phyloP scores from a whole-genome alignment of 108 stramenopile genomes.

The Cyclotella atomus region DNA sequence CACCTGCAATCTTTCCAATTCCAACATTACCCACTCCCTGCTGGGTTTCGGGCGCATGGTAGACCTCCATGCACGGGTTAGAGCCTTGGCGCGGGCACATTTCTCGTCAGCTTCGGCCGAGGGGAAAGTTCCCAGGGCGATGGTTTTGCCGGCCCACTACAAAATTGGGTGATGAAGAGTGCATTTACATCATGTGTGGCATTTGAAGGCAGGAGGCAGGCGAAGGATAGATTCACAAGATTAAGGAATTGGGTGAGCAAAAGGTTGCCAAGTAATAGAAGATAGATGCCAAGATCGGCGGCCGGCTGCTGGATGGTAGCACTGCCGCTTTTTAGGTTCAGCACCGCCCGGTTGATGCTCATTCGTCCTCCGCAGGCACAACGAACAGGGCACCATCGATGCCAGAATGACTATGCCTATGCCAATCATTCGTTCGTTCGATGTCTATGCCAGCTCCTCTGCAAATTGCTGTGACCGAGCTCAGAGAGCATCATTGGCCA shows the following conservation, averaged over 20 bases:
- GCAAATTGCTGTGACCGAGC: neutral
- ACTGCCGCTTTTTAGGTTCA: too few species aligned
- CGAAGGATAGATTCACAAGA: neutral
- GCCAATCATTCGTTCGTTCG: neutral
- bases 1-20: slow-evolving; percentile 85
- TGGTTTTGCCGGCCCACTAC: slow-evolving; percentile 66
- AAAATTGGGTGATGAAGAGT: neutral
- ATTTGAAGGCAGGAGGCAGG: neutral
- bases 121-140: slow-evolving; percentile 82
- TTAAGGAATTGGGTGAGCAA: neutral
- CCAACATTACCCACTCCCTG: slow-evolving; percentile 91
- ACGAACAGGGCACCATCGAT: neutral
- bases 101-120: slow-evolving; percentile 89
- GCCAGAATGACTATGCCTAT: slow-evolving; percentile 13
- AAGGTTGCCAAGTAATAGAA: neutral
- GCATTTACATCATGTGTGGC: neutral
- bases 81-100: slow-evolving; percentile 88
- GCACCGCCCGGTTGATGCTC: too few species aligned
- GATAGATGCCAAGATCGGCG: neutral
- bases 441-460: neutral
- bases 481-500: neutral
- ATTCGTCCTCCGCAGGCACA: neutral
- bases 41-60: slow-evolving; percentile 93
- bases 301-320: too few species aligned
- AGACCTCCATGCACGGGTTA: slow-evolving; percentile 87